These are phyloP conservation scores for Nakataea oryzae DNA, from an alignment of 2,329 filamentous ascomycete genomes.

Conservation along the genomic window DNA sequence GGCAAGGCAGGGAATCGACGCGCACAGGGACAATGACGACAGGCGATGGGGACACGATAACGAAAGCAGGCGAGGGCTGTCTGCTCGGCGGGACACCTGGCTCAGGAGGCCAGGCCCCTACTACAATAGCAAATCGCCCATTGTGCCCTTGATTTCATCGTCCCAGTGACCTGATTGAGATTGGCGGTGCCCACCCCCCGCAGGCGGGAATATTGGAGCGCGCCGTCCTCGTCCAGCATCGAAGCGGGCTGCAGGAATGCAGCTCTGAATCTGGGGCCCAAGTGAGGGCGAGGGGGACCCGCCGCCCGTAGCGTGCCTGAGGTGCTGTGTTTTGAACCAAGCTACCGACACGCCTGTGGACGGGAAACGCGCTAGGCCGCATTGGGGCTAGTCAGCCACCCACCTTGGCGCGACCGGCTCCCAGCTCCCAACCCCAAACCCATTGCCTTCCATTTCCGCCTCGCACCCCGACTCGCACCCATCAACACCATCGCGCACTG, in stretches of 20 bases:
- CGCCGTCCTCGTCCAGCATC: too few relatives aligned
- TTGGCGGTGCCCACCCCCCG: not conserved
- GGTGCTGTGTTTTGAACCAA: not conserved
- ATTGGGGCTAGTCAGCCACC: not conserved
- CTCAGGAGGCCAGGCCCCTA: too few relatives aligned
- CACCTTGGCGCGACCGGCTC: slow-evolving; percentile 2
- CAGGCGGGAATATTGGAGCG: too few relatives aligned
- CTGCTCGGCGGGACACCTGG: too few relatives aligned
- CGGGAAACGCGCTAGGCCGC: not conserved
- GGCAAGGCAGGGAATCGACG: not conserved
- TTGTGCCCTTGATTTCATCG: not conserved
- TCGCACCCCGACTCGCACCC: not conserved
- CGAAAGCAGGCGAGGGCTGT: too few relatives aligned
- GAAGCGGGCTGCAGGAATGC: not conserved
- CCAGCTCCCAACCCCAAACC: slow-evolving; percentile 3
- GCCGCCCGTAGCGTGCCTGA: not conserved
- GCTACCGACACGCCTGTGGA: not conserved
- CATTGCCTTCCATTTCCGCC: not conserved
- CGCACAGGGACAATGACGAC: not conserved
- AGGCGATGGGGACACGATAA: not conserved
- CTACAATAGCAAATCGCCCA: not conserved
- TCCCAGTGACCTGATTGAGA: not conserved
- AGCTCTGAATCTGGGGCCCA: not conserved
- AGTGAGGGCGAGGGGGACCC: not conserved
- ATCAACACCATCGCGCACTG: not conserved